Evolutionary conservation across 1,284 basidiomycete species (phyloP).

Genomic region (Sphaerobolus stellatus): DNA sequence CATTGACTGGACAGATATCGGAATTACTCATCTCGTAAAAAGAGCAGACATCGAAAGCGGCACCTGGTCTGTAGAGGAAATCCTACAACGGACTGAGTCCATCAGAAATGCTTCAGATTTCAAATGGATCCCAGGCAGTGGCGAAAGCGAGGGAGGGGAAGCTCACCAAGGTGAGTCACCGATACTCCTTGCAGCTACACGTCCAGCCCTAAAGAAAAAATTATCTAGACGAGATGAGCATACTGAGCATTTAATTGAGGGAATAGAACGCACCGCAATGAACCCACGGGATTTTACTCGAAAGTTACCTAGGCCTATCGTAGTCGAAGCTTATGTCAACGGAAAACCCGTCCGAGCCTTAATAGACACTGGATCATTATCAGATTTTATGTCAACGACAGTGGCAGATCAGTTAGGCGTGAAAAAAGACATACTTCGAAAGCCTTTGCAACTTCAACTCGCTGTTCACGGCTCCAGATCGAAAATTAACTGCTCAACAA

Average conservation of each 20-base stretch:
- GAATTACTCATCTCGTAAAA: background rate
- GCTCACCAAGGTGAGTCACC: background rate
- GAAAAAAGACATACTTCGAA: background rate
- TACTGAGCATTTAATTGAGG: too few relatives aligned
- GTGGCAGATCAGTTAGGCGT: conserved; percentile 5
- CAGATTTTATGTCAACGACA: conserved; percentile 15
- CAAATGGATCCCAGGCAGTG: too few relatives aligned
- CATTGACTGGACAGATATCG: background rate
- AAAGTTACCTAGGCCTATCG: conserved; percentile 7
- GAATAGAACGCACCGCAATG: background rate
- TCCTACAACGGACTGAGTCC: background rate
- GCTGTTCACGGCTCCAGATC: conserved; percentile 27
- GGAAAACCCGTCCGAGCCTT: conserved; percentile 12
- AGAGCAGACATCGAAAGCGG: background rate
- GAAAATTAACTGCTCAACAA: conserved; percentile 27
- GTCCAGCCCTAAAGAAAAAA: background rate
- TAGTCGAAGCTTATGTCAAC: conserved; percentile 11
- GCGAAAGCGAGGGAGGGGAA: background rate
- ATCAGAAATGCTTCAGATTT: background rate
- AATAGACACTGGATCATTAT: conserved; percentile 15
- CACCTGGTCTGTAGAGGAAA: background rate
- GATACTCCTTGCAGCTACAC: background rate
- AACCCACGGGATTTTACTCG: background rate
- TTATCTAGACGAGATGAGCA: background rate
- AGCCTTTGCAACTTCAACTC: conserved; percentile 32